phyloP scores from a whole-genome alignment of 2,329 filamentous ascomycete species.

The Trichothecium roseum region DNA sequence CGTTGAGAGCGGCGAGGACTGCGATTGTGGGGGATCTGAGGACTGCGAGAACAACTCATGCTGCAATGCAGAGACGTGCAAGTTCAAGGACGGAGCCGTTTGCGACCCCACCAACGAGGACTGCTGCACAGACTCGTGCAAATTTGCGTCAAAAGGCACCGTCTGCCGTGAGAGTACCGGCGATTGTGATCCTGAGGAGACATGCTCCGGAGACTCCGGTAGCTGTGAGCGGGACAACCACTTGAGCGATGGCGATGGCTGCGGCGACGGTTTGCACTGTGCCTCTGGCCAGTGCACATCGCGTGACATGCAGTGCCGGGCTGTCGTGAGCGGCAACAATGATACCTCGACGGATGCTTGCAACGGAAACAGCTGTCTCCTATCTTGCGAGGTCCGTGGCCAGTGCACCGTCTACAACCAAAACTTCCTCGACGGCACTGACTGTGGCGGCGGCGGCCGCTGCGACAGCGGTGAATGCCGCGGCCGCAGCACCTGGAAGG shows the following conservation, averaged over 20 bases:
- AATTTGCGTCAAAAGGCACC: constrained; percentile 54
- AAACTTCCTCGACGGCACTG: constrained; percentile 88
- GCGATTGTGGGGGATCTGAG: constrained; percentile 75
- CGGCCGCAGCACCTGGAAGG: constrained; percentile 57
- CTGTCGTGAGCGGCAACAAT: constrained; percentile 66
- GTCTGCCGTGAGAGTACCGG: constrained; percentile 76
- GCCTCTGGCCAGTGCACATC: constrained; percentile 93
- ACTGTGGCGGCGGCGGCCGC: constrained; percentile 67
- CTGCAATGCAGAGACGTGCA: constrained; percentile 80
- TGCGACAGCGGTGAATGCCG: constrained; percentile 72
- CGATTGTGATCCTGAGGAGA: constrained; percentile 76
- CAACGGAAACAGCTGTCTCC: constrained; percentile 55
- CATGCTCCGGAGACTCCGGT: constrained; percentile 61
- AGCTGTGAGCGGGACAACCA: constrained; percentile 66
- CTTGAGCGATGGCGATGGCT: constrained; percentile 58
- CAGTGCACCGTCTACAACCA: constrained; percentile 71
- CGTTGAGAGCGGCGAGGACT: constrained; percentile 87
- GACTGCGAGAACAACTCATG: constrained; percentile 68
- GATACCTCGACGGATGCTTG: constrained; percentile 74
- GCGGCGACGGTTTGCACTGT: constrained; percentile 64
- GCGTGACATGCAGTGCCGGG: constrained; percentile 79
- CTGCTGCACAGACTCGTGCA: constrained; percentile 60
- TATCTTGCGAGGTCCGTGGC: constrained; percentile 63
- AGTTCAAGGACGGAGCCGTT: constrained; percentile 62
- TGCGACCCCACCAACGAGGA: constrained; percentile 79